Percentiles rank a stretch among this genome's conserved stretches.
Conservation (phyloP, 495 filamentous ascomycete species). For the Tetracladium marchalianum region DNA sequence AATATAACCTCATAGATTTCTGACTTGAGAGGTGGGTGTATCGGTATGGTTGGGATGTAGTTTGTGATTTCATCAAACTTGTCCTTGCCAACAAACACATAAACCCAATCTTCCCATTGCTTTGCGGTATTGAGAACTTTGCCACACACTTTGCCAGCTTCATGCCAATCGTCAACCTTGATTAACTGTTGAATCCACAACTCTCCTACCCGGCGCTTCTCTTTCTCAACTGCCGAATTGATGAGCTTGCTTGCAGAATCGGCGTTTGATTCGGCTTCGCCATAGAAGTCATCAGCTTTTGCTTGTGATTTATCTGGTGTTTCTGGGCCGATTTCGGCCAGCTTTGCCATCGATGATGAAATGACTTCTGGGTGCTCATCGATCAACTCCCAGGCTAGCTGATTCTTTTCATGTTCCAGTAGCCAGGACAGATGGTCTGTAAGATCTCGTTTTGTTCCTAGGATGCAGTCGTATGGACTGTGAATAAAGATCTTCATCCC, state of each 20-base stretch:
- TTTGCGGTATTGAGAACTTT: conserved; percentile 69
- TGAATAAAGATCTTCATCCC: conserved; percentile 93
- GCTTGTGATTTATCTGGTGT: conserved; percentile 42
- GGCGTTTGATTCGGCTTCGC: conserved; percentile 58
- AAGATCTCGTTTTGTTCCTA: conserved; percentile 76
- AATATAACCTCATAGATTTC: conserved; percentile 79
- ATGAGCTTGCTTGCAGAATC: conserved; percentile 35
- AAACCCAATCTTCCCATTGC: conserved; percentile 92
- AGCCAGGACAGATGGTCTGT: conserved; percentile 80
- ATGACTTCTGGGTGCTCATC: conserved; percentile 74
- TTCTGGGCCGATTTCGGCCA: conserved; percentile 28
- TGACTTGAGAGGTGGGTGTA: conserved; percentile 73
- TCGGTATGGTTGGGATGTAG: conserved; percentile 62
- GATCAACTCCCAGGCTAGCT: conserved; percentile 79
- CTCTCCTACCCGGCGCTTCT: conserved; percentile 87
- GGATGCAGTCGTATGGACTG: conserved; percentile 88
- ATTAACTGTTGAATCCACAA: conserved; percentile 84
- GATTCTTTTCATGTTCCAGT: conserved; percentile 64
- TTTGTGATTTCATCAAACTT: conserved; percentile 83
- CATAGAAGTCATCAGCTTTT: conserved; percentile 69
- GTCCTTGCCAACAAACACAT: conserved; percentile 72
- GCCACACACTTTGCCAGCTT: conserved; percentile 67
- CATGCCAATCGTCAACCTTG: conserved; percentile 57
- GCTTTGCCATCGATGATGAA: conserved; percentile 26
- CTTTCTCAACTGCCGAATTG: conserved; percentile 64